Evolutionary conservation across 192 early-diverging fungal species (phyloP), one percentile per base, ranked within the genome.

Genomic region (Funneliformis mosseae): DNA sequence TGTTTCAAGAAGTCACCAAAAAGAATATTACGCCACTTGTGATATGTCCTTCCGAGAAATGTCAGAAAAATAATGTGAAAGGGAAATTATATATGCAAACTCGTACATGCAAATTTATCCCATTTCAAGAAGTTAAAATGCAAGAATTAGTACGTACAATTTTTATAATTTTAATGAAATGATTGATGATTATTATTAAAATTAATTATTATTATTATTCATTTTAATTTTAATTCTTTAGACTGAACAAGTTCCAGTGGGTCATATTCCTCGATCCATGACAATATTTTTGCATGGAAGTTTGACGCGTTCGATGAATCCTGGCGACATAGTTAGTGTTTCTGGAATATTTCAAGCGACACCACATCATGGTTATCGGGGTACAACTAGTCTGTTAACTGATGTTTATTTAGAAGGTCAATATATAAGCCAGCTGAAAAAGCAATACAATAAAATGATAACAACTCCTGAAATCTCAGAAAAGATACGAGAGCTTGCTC

Each of bases 241-340:
- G 92, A 94, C 97, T 28, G 96, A 99, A 86, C 97, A 99, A 92
- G 96, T 99, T 23, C 97, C 97, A 69, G 97, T 97, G 85, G 97
- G 97, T 77, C 96, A 97, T 84, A 99, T 99, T 84, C 97, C 97
- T 77, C 92, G 97, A 61, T 91, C 94, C 41, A 97, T 99, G 92
- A 95, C 93, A n/a, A 88, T 99, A 38, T 93, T 98, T 83, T 84
- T 97, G 48, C 91, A 90, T 86, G 95, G 95, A 74, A 88, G 90
- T 61, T 83, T 93, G 50, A 94, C 93, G 76, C 92, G 97, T 67
- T 79, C 82, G 63, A 88, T 96, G 78, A 96, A 89, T 78, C 97
- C 97, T 5, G 97, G 97, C 80, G 97, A 99, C 84, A 88, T 92
- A 0, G 94, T 94, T 28, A 85, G 90, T 48, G 91, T 97, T 39